Evolutionary conservation across 306 rosid species (phyloP).

Genomic region (Cucumis melo): DNA sequence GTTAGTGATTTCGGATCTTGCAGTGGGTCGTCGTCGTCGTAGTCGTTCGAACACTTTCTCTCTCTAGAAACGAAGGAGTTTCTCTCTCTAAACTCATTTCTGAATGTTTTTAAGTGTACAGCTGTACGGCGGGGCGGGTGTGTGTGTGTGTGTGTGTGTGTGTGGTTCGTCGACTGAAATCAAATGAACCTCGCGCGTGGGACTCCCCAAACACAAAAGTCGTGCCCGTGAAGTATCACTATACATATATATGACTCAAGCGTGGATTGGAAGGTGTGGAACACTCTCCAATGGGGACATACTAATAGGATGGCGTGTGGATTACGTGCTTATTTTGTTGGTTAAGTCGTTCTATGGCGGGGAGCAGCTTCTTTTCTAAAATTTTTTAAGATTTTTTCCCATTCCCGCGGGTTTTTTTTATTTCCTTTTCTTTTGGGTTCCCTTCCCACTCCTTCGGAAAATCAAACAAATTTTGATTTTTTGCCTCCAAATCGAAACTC

Average conservation of each 20-base stretch:
- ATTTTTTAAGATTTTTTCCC: conserved; percentile 19
- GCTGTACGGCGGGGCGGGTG: conserved; percentile 42
- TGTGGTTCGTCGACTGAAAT: conserved; percentile 23
- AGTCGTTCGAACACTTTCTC: conserved; percentile 6
- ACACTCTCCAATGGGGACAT: conserved; percentile 1
- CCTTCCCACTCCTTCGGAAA: neutral
- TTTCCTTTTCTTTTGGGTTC: conserved; percentile 14
- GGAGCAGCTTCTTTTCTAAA: conserved; percentile 17
- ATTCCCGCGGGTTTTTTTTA: conserved; percentile 3
- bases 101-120: conserved; percentile 32
- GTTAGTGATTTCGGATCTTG: conserved; percentile 44
- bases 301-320: neutral
- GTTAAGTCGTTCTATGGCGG: conserved; percentile 16
- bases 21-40: conserved; percentile 3
- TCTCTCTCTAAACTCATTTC: conserved; percentile 63
- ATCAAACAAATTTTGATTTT: neutral
- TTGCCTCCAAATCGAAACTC: neutral
- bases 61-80: conserved; percentile 14
- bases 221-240: conserved; percentile 49
- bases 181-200: conserved; percentile 34
- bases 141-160: neutral
- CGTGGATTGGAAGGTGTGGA: rapidly evolving
- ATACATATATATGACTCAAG: conserved; percentile 21
- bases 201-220: conserved; percentile 19
- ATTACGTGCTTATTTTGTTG: neutral